Evolutionary conservation across 257 asterid species (phyloP), one percentile per base, ranked within the genome.

Genomic region (Vinca minor): DNA sequence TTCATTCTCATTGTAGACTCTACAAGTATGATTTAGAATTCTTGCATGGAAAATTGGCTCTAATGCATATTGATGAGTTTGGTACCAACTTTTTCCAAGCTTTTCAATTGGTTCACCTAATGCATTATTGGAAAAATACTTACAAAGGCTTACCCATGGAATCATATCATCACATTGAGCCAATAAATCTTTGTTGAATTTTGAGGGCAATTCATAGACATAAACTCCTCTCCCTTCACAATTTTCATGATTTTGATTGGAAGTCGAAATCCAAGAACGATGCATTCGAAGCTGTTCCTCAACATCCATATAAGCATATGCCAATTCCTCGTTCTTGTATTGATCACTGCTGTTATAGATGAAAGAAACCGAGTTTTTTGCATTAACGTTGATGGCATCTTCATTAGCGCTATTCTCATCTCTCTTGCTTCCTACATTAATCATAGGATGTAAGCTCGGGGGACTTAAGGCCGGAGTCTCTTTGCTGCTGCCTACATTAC

Each of bases 41-140:
- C 83, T 82, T 0, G 82, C 64, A 52, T 85, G 94, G 63, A 85
- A 81, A 14, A 87, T 85, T 50, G 82, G 88, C 79, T 87, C 94
- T 76, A 85, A 35, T 54, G 87, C 69, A 70, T 87, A 87, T 66
- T 87, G 91, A 65, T 85, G 94, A 20, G 91, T 85, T 62, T 83
- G 47, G 69, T 81, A 74, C 88, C 90, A 87, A 1, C 80, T 82
- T 34, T 50, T 68, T 4, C 93, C 90, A 0, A 87, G 82, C 61
- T 59, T 64, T 56, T 63, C 69, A 8, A 87, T 69, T 25, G 76
- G 63, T 78, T 83, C 81, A 0, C 95, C 94, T 26, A 87, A 29
- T 2, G 78, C 94, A 5, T 53, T 71, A 28, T 85, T 81, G 78
- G 65, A 73, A 57, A 87, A 69, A 65, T 59, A 80, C 5, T 66